A percentile compares a stretch with the other conserved stretches of the same genome.
Conservation (phyloP, 345 rosid species). For the Acer saccharum region DNA sequence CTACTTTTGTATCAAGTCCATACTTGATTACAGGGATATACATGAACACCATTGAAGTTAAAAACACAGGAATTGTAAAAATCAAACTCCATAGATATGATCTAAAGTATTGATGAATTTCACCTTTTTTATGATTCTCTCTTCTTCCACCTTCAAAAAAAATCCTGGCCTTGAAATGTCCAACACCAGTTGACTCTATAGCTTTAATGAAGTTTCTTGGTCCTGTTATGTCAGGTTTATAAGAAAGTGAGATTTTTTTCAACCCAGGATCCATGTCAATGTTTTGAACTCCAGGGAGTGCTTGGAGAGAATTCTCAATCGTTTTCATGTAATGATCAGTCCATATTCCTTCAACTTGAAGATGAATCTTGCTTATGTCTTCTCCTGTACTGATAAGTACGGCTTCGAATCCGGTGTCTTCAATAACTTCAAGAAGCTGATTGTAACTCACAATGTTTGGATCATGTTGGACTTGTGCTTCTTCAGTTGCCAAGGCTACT, state of each 20-base stretch:
- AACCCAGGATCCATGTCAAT: constrained; percentile 33
- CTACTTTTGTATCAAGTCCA: constrained; percentile 58
- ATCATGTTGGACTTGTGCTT: constrained; percentile 77
- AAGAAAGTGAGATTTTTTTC: constrained; percentile 58
- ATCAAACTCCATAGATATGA: constrained; percentile 87
- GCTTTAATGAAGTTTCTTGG: constrained; percentile 72
- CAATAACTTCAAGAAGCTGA: constrained; percentile 48
- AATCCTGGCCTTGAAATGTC: constrained; percentile 65
- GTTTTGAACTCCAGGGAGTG: constrained; percentile 77
- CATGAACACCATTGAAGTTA: constrained; percentile 84
- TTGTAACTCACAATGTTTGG: constrained; percentile 42
- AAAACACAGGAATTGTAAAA: constrained; percentile 79
- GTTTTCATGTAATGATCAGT: constrained; percentile 50
- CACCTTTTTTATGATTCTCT: constrained; percentile 55
- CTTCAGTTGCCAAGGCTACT: constrained; percentile 90
- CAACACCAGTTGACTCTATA: constrained; percentile 72
- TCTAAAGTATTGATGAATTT: constrained; percentile 60
- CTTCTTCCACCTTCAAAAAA: constrained; percentile 67
- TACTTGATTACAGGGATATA: constrained; percentile 65
- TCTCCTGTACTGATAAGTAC: constrained; percentile 71
- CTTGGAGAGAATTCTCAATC: constrained; percentile 64
- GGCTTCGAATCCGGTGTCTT: constrained; percentile 74
- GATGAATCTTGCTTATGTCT: constrained; percentile 67
- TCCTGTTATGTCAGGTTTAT: constrained; percentile 72
- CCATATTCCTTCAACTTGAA: constrained; percentile 66